A percentile compares a stretch with the other conserved stretches of the same genome.
phyloP scores from a whole-genome alignment of 352 stramenopile species.

The Globisporangium heterothallicum region DNA sequence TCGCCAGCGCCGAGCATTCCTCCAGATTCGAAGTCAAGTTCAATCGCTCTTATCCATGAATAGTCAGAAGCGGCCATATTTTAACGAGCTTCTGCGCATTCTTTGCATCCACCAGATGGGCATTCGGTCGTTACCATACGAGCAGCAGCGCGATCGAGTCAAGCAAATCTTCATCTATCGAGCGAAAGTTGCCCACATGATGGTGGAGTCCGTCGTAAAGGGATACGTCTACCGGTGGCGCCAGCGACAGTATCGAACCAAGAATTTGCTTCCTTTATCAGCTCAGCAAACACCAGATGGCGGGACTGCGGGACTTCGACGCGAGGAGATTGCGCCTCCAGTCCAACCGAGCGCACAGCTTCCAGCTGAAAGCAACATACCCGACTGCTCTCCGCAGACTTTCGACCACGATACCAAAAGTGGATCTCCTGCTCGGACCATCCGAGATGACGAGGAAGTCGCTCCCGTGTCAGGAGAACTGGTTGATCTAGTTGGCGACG shows the following conservation, averaged over 20 bases:
- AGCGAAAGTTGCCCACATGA: conserved; percentile 70
- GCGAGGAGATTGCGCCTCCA: too few relatives aligned
- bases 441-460: too few relatives aligned
- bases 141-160: conserved; percentile 74
- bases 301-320: too few relatives aligned
- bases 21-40: conserved; percentile 64
- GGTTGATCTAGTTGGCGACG: too few relatives aligned
- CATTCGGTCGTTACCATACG: conserved; percentile 71
- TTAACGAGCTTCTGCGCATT: conserved; percentile 71
- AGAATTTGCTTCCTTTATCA: not conserved
- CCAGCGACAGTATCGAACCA: conserved; percentile 10
- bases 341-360: too few relatives aligned
- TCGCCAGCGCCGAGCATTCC: conserved; percentile 43
- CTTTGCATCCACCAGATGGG: conserved; percentile 79
- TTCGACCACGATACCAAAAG: too few relatives aligned
- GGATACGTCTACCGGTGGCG: conserved; percentile 50
- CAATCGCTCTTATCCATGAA: conserved; percentile 38
- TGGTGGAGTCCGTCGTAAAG: conserved; percentile 61
- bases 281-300: not conserved
- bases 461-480: too few relatives aligned
- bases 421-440: too few relatives aligned
- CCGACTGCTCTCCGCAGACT: too few relatives aligned
- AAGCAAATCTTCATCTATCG: conserved; percentile 85
- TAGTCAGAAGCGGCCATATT: conserved; percentile 46
- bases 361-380: too few relatives aligned